phyloP scores from a whole-genome alignment of 225 moss, liverwort and hornwort species.

The Sphagnum contortum region DNA sequence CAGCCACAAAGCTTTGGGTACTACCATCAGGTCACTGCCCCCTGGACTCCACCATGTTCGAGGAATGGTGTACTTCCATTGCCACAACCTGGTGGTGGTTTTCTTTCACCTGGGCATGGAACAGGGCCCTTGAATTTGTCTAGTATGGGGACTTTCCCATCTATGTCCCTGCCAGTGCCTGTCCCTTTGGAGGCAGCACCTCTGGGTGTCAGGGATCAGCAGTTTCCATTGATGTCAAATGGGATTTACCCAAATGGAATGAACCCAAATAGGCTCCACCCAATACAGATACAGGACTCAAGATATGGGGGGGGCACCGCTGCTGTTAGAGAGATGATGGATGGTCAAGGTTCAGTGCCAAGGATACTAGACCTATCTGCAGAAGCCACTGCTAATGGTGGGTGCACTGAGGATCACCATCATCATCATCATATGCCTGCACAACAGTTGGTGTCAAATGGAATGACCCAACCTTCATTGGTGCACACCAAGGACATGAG shows the following conservation, averaged over 20 bases:
- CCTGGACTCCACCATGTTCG: constrained; percentile 26
- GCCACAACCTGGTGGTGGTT: constrained; percentile 41
- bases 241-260: constrained; percentile 13
- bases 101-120: constrained; percentile 7
- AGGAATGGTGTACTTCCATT: constrained; percentile 47
- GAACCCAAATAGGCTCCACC: constrained; percentile 7
- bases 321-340: too few species aligned
- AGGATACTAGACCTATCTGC: too few species aligned
- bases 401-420: not conserved
- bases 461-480: constrained; percentile 12
- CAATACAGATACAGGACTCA: not conserved
- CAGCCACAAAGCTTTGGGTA: constrained; percentile 26
- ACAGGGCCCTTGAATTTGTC: constrained; percentile 8
- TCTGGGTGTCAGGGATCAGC: constrained; percentile 14
- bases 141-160: constrained; percentile 19
- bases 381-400: too few species aligned
- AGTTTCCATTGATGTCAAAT: constrained; percentile 23
- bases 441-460: constrained; percentile 19
- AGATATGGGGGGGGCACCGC: too few species aligned
- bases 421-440: constrained; percentile 8
- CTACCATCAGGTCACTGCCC: constrained; percentile 22
- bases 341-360: too few species aligned
- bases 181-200: constrained; percentile 10
- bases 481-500: constrained; percentile 34
- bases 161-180: constrained; percentile 23